Evolutionary conservation across 1,284 basidiomycete genomes (phyloP).

Genomic region (Apiotrichum domesticum): DNA sequence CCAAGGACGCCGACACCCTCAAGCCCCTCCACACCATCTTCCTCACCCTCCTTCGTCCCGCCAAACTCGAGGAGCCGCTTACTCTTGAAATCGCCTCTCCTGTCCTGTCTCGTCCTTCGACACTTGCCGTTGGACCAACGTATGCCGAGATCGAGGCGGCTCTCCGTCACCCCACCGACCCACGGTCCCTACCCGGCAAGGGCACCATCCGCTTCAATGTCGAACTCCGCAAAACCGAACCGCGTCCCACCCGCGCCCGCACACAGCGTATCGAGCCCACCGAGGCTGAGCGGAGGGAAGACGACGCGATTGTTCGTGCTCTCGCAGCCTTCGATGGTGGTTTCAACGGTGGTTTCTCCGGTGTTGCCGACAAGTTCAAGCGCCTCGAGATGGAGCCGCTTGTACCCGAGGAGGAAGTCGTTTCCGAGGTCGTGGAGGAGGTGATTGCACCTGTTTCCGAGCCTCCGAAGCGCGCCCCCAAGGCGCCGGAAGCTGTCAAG

Average conservation of each 20-base stretch:
- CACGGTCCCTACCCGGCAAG: not conserved
- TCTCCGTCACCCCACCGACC: not conserved
- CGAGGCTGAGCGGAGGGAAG: slow-evolving; percentile 15
- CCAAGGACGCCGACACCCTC: slow-evolving; percentile 23
- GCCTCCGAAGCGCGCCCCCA: not conserved
- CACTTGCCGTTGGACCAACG: not conserved
- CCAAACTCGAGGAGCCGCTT: slow-evolving; percentile 21
- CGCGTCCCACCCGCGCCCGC: not conserved
- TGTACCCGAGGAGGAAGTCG: slow-evolving; percentile 4
- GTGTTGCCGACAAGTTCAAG: slow-evolving; percentile 24
- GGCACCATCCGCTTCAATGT: slow-evolving; percentile 15
- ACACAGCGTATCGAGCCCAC: not conserved
- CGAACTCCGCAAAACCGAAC: slow-evolving; percentile 7
- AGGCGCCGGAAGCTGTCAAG: not conserved
- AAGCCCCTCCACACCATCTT: slow-evolving; percentile 14
- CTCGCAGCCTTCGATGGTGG: slow-evolving; percentile 25
- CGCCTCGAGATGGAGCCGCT: not conserved
- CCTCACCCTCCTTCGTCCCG: slow-evolving; percentile 23
- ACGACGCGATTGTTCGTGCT: slow-evolving; percentile 21
- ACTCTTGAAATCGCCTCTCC: slow-evolving; percentile 30
- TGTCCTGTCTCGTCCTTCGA: not conserved
- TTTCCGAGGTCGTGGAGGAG: slow-evolving; percentile 9
- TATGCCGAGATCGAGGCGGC: slow-evolving; percentile 3
- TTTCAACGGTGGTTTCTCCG: slow-evolving; percentile 31
- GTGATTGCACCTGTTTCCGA: slow-evolving; percentile 1